These are phyloP conservation scores for Globisporangium radiosum DNA, from an alignment of 352 stramenopile genomes.

Conservation along the genomic window DNA sequence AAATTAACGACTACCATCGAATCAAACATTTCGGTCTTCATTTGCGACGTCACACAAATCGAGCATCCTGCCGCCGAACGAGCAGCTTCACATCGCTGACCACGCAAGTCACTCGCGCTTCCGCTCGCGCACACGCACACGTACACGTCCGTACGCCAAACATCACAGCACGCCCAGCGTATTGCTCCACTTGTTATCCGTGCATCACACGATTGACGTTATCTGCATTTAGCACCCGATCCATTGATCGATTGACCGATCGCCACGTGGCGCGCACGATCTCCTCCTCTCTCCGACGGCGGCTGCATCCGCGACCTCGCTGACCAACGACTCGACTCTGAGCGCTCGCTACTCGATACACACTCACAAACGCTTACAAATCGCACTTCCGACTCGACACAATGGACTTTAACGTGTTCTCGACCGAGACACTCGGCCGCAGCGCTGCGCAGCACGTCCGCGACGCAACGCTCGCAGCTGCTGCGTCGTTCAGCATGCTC, in stretches of 20 bases:
- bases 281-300: slow-evolving; percentile 4
- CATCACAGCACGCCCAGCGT: not conserved
- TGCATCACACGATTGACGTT: too few relatives aligned
- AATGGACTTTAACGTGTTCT: slow-evolving; percentile 17
- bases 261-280: not conserved
- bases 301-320: not conserved
- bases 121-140: too few relatives aligned
- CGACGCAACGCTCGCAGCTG: slow-evolving; percentile 10
- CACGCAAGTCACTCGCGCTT: too few relatives aligned
- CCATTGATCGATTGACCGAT: not conserved
- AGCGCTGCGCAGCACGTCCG: slow-evolving; percentile 12
- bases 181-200: too few relatives aligned
- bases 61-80: too few relatives aligned
- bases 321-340: too few relatives aligned
- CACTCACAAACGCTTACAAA: not conserved
- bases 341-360: not conserved
- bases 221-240: too few relatives aligned
- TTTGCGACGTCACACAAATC: too few relatives aligned
- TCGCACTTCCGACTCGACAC: not conserved
- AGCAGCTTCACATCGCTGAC: too few relatives aligned
- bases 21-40: too few relatives aligned
- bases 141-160: too few relatives aligned
- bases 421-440: slow-evolving; percentile 7
- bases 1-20: too few relatives aligned
- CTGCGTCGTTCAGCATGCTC: slow-evolving; percentile 14